Conservation (phyloP, 495 filamentous ascomycete genomes). For the Neurospora sp. region DNA sequence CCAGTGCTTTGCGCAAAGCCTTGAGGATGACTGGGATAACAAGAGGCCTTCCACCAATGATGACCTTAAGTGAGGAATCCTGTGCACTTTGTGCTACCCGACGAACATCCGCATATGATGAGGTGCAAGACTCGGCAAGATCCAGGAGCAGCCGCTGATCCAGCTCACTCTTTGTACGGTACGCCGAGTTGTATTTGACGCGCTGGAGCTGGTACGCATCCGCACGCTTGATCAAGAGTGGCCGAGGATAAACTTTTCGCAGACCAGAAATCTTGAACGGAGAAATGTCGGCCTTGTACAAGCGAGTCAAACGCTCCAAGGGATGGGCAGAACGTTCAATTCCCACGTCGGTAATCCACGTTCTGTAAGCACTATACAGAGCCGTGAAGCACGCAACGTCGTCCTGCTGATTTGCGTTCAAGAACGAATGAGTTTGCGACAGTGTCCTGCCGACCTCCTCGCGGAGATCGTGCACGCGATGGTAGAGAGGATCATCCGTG, state of each 20-base stretch:
- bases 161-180: constrained; percentile 71
- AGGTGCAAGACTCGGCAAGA: constrained; percentile 82
- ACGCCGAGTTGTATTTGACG: constrained; percentile 81
- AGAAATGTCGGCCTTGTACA: constrained; percentile 74
- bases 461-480: constrained; percentile 67
- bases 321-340: constrained; percentile 93
- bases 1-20: constrained; percentile 71
- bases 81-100: constrained; percentile 84
- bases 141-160: constrained; percentile 78
- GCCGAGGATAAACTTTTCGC: constrained; percentile 84
- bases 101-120: constrained; percentile 91
- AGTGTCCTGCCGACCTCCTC: constrained; percentile 69
- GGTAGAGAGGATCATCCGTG: constrained; percentile 50
- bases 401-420: constrained; percentile 79
- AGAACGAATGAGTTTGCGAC: constrained; percentile 74
- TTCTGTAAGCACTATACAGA: constrained; percentile 81
- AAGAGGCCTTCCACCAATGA: constrained; percentile 74
- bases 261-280: constrained; percentile 91
- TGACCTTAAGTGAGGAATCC: constrained; percentile 86
- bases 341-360: constrained; percentile 97
- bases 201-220: constrained; percentile 92
- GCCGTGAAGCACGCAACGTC: constrained; percentile 92
- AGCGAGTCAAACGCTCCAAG: constrained; percentile 71
- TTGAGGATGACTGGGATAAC: constrained; percentile 81
- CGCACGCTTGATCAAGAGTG: constrained; percentile 78